Evolutionary conservation across 768 basidiomycete species (phyloP), one percentile per base, ranked within the genome.

Genomic region (Steccherinum ochraceum): DNA sequence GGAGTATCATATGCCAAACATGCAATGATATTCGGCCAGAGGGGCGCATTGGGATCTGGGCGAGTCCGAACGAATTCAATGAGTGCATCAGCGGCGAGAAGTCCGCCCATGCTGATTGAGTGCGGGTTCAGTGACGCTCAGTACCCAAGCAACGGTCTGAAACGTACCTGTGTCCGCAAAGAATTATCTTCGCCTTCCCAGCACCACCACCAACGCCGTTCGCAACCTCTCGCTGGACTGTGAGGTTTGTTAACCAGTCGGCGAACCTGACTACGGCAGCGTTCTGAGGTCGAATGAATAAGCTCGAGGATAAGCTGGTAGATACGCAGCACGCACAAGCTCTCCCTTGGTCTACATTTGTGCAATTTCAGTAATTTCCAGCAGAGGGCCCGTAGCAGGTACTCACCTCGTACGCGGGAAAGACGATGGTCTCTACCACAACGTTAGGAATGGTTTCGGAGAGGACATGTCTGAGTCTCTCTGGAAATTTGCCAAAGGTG

Each of bases 1-100:
- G 93, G 94, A 0, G 94, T 95, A 61, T 97, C 93, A 61, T 87
- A 95, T 4, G 93, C 86, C 44, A 92, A 71, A 54, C 83, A 84
- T 0, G 85, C 93, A 20, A 94, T 77, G 50, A 96, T 86, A 47
- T 79, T 83, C 1, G 93, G 94, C 93, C 93, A 97, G 3, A 95
- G 66, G 0, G 87, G 83, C 2, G 81, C 81, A 11, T 67, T 62
- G 46, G 69, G 69, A 56, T 89, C 83, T 4, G 86, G 81, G 19
- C 86, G 75, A 24, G 83, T 73, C 13, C 78, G 74, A 27, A 80
- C 69, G 52, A 96, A 87, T 61, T 84, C 86, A 23, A 85, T 66
- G 24, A 93, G 67, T 3, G 88, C 80, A 59, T 97, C 94, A 2
- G 93, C 90, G 23, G 86, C 86, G 2, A 97, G 75, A 19, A 96